These are phyloP conservation scores for Lotmaria passim DNA, from an alignment of 208 protist genomes.

Conservation along the genomic window DNA sequence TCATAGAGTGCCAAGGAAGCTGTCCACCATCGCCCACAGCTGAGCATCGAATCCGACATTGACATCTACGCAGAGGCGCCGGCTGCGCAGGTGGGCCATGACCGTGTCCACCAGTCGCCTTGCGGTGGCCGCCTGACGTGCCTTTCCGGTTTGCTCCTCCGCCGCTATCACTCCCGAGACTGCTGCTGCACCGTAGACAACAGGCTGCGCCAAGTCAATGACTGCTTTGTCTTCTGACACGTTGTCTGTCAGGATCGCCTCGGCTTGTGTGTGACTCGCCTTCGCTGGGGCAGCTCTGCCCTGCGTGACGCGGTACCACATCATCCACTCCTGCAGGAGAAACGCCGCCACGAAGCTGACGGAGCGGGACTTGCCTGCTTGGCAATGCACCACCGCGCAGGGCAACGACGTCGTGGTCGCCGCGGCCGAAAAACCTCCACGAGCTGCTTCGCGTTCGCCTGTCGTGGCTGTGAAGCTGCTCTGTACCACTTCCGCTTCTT, in stretches of 20 bases:
- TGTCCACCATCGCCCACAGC: constrained; percentile 19
- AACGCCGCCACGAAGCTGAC: constrained; percentile 67
- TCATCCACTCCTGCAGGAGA: constrained; percentile 56
- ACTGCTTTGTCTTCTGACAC: neutral
- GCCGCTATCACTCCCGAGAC: too few species aligned
- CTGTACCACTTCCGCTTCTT: neutral
- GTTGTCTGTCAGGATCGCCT: neutral
- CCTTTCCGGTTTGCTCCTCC: neutral
- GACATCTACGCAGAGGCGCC: constrained; percentile 32
- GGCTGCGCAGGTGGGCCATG: constrained; percentile 24
- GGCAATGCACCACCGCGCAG: constrained; percentile 71
- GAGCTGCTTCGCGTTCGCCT: neutral
- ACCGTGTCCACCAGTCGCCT: constrained; percentile 29
- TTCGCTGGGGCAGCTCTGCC: neutral
- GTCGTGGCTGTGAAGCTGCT: neutral
- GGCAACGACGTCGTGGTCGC: constrained; percentile 6
- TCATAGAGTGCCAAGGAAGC: constrained; percentile 12
- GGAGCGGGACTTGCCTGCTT: constrained; percentile 74
- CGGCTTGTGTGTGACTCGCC: neutral
- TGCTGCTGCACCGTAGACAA: too few species aligned
- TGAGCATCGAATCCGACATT: constrained; percentile 37
- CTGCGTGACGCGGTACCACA: constrained; percentile 21
- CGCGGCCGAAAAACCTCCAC: neutral
- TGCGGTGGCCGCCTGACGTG: constrained; percentile 4
- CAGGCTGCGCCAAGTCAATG: neutral